These are phyloP conservation scores for Neofusicoccum kwambonambiense DNA, from an alignment of 2,329 filamentous ascomycete genomes.

Conservation along the genomic window DNA sequence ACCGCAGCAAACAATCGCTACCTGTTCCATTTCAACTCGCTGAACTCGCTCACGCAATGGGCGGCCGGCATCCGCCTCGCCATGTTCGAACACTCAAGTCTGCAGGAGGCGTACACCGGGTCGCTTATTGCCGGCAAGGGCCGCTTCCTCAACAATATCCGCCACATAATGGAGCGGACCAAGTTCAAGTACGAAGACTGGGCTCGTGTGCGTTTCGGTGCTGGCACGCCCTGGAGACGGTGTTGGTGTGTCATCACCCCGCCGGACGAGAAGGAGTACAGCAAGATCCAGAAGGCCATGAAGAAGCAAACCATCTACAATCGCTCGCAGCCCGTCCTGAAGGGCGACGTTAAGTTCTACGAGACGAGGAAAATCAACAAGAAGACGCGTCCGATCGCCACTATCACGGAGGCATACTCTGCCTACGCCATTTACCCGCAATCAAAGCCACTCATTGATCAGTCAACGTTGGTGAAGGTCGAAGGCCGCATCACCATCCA, in stretches of 20 bases:
- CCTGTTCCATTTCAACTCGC: constrained; percentile 91
- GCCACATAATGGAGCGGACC: constrained; percentile 78
- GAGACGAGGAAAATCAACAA: constrained; percentile 88
- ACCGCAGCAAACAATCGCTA: constrained; percentile 96
- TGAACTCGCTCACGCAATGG: constrained; percentile 92
- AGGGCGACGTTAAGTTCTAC: constrained; percentile 93
- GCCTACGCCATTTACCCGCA: constrained; percentile 96
- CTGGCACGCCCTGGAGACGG: constrained; percentile 90
- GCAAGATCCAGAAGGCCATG: constrained; percentile 76
- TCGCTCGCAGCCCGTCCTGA: constrained; percentile 66
- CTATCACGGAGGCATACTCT: constrained; percentile 85
- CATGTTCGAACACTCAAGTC: constrained; percentile 88
- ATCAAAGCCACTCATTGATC: constrained; percentile 87
- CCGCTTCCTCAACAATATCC: constrained; percentile 84
- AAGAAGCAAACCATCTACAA: constrained; percentile 85
- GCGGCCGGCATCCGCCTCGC: constrained; percentile 88
- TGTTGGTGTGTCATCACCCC: constrained; percentile 96
- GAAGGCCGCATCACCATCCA: constrained; percentile 90
- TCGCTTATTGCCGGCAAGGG: constrained; percentile 94
- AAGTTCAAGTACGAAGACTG: constrained; percentile 81
- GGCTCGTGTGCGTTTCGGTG: constrained; percentile 92
- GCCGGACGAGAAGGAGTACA: constrained; percentile 88
- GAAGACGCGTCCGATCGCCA: constrained; percentile 85
- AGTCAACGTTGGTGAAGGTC: constrained; percentile 89
- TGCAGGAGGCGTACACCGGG: constrained; percentile 96